Evolutionary conservation across 352 stramenopile species (phyloP).

Genomic region (Phytophthora cactorum): DNA sequence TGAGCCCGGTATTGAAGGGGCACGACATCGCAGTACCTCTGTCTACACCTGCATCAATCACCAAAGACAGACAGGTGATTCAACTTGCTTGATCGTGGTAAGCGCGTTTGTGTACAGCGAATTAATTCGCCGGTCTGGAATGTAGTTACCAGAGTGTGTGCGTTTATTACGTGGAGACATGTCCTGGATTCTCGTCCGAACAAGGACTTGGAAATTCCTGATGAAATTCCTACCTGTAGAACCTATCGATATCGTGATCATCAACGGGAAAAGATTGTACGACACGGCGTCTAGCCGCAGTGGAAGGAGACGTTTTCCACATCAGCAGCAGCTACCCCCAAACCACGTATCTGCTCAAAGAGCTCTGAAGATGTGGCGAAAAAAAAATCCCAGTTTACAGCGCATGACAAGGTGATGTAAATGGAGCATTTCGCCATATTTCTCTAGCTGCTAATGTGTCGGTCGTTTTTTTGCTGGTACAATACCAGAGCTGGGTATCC

Average conservation of each 20-base stretch:
- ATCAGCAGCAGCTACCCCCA: background rate
- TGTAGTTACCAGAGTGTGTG: constrained; percentile 17
- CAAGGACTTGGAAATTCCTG: constrained; percentile 8
- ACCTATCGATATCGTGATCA: constrained; percentile 1
- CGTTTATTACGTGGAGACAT: constrained; percentile 16
- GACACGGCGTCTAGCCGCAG: constrained; percentile 1
- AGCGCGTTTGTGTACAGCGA: constrained; percentile 8
- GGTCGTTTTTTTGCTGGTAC: constrained; percentile 9
- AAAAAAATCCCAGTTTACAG: background rate
- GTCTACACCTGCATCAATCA: background rate
- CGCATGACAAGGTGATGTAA: constrained; percentile 11
- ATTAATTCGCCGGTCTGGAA: background rate
- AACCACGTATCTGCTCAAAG: constrained; percentile 19
- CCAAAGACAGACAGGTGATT: background rate
- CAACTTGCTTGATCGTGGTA: background rate
- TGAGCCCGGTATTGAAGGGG: background rate
- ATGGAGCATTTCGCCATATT: constrained; percentile 11
- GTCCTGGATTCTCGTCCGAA: constrained; percentile 2
- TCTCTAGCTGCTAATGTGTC: background rate
- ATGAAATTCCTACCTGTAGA: background rate
- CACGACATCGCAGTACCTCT: too few relatives aligned
- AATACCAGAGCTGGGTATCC: constrained; percentile 5
- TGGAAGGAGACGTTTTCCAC: constrained; percentile 3
- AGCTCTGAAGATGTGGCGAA: constrained; percentile 10
- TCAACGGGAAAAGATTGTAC: constrained; percentile 5